phyloP scores from a whole-genome alignment of 1,139 yeast species.

The Kurtzmaniella quercitrusa region DNA sequence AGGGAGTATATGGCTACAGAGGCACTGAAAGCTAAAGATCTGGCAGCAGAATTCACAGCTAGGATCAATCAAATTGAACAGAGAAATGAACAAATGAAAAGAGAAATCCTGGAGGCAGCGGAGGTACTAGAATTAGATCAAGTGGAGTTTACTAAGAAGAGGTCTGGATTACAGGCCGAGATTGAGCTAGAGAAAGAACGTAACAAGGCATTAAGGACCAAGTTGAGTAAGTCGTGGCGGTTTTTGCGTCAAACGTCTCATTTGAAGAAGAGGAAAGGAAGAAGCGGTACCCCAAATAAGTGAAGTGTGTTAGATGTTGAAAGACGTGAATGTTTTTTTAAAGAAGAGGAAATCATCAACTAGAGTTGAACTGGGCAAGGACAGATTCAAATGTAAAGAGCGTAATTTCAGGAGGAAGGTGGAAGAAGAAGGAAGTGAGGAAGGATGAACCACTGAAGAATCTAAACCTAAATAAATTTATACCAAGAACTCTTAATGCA shows the following conservation, averaged over 20 bases:
- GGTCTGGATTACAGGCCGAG: conserved; percentile 19
- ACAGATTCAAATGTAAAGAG: too few relatives aligned
- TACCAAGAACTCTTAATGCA: too few relatives aligned
- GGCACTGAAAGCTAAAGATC: conserved; percentile 52
- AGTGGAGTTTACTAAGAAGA: conserved; percentile 19
- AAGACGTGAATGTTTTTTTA: too few relatives aligned
- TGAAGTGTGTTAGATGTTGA: neutral
- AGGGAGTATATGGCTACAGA: conserved; percentile 64
- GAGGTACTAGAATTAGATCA: conserved; percentile 21
- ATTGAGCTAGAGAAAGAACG: conserved; percentile 20
- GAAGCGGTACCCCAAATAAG: conserved; percentile 34
- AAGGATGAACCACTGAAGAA: too few relatives aligned
- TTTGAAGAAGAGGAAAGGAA: conserved; percentile 40
- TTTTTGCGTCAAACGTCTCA: conserved; percentile 40
- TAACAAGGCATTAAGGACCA: conserved; percentile 23
- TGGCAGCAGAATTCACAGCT: conserved; percentile 49
- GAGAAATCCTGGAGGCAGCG: conserved; percentile 23
- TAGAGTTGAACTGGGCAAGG: too few relatives aligned
- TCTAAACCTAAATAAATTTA: too few relatives aligned
- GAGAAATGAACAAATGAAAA: conserved; percentile 18
- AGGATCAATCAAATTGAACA: conserved; percentile 33
- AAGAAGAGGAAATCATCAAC: too few relatives aligned
- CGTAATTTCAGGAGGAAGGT: too few relatives aligned
- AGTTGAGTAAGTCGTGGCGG: conserved; percentile 31
- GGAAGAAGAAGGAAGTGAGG: too few relatives aligned